Conservation (phyloP, 2,329 filamentous ascomycete species). For the Graphiopsis chlorocephala region DNA sequence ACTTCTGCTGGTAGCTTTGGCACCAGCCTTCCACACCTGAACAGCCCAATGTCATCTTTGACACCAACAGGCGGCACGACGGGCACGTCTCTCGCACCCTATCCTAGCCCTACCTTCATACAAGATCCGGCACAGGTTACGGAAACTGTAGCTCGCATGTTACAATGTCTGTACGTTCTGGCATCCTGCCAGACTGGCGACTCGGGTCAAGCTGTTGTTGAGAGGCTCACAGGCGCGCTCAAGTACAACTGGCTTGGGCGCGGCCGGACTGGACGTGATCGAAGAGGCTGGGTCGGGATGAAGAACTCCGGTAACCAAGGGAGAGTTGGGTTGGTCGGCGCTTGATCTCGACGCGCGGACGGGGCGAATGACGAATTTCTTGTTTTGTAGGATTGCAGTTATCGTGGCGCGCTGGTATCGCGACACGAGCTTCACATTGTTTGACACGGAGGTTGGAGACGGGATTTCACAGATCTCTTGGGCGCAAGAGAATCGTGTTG, state of each 20-base stretch:
- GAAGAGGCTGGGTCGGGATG: constrained; percentile 82
- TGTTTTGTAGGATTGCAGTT: background rate
- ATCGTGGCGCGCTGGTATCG: background rate
- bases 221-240: constrained; percentile 77
- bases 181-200: constrained; percentile 72
- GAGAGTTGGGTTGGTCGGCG: constrained; percentile 30
- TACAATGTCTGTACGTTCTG: constrained; percentile 92
- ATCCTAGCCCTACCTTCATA: constrained; percentile 14
- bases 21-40: constrained; percentile 37
- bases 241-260: constrained; percentile 97
- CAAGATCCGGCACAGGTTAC: constrained; percentile 67
- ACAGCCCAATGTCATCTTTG: constrained; percentile 17
- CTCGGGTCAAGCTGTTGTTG: constrained; percentile 72
- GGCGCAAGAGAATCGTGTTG: background rate
- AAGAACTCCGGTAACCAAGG: constrained; percentile 38
- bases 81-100: constrained; percentile 25
- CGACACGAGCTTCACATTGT: background rate
- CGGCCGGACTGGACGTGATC: constrained; percentile 82
- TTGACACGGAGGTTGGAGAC: background rate
- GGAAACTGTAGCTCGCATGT: constrained; percentile 89
- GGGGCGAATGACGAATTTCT: background rate
- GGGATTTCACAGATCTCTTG: background rate
- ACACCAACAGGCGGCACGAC: constrained; percentile 21
- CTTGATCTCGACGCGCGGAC: constrained; percentile 12
- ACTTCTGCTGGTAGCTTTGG: constrained; percentile 57